Conservation (phyloP, 441 rosid species). For the Populus hybrid region DNA sequence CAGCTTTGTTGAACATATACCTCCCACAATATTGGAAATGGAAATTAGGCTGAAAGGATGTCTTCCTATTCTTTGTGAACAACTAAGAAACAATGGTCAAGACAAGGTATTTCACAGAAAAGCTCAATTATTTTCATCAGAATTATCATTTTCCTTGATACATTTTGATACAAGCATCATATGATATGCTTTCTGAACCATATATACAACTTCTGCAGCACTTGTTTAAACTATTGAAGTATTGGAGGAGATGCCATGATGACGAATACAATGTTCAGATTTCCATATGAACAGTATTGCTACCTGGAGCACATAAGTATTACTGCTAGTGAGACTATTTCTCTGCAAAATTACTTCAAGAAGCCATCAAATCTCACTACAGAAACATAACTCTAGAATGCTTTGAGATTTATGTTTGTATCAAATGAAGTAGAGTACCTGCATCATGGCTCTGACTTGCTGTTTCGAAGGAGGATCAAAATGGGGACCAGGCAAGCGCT, state of each 20-base stretch:
- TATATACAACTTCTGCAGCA: background rate
- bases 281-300: background rate
- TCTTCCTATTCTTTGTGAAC: background rate
- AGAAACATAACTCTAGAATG: background rate
- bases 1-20: background rate
- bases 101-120: background rate
- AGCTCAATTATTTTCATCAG: background rate
- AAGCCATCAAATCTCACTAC: background rate
- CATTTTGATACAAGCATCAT: background rate
- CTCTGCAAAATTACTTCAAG: background rate
- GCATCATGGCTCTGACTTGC: slow-evolving; percentile 49
- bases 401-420: background rate
- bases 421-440: slow-evolving; percentile 37
- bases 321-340: background rate
- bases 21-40: background rate
- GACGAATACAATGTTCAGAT: background rate
- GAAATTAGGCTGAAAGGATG: background rate
- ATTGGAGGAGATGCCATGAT: background rate
- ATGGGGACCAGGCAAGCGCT: slow-evolving; percentile 90
- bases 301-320: background rate
- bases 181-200: background rate
- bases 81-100: background rate
- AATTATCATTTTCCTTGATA: background rate
- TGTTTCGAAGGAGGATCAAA: slow-evolving; percentile 92
- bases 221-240: background rate